Conservation (phyloP, 2,329 filamentous ascomycete species). For the Aureobasidium sp. region DNA sequence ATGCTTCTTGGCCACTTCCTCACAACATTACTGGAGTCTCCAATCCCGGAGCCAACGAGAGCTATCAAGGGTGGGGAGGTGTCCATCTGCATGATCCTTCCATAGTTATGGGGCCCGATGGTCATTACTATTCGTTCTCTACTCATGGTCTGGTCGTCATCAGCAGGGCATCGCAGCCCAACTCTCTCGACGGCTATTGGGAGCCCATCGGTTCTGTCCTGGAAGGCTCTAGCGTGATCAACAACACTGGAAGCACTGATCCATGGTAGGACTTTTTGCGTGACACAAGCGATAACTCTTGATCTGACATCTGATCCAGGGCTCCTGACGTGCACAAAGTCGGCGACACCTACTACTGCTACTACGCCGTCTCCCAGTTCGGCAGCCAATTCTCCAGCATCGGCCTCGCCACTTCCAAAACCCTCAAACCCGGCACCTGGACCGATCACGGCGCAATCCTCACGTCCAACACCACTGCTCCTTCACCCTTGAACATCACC, state of each 20-base stretch:
- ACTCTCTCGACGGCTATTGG: conserved; percentile 40
- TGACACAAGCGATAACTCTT: conserved; percentile 35
- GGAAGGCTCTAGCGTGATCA: conserved; percentile 12
- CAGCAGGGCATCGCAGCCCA: conserved; percentile 40
- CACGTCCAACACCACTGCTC: conserved; percentile 26
- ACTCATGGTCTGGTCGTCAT: conserved; percentile 46
- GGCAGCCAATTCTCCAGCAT: conserved; percentile 57
- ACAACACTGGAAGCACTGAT: conserved; percentile 16
- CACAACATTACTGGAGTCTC: conserved; percentile 11
- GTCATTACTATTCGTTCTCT: conserved; percentile 48
- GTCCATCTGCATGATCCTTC: conserved; percentile 40
- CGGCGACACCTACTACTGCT: conserved; percentile 53
- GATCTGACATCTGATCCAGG: conserved; percentile 46
- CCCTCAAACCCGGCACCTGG: conserved; percentile 51
- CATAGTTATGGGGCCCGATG: conserved; percentile 41
- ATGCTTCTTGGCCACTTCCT: conserved; percentile 15
- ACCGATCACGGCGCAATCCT: conserved; percentile 56
- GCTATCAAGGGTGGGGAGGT: conserved; percentile 14
- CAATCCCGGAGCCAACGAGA: conserved; percentile 11
- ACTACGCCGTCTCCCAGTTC: conserved; percentile 58
- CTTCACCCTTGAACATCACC: conserved; percentile 28
- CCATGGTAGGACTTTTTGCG: conserved; percentile 5
- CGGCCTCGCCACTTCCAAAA: conserved; percentile 47
- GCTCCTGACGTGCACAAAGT: conserved; percentile 57
- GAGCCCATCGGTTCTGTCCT: conserved; percentile 42